These are phyloP conservation scores for Corylus avellana DNA, from an alignment of 306 rosid genomes.

Conservation along the genomic window DNA sequence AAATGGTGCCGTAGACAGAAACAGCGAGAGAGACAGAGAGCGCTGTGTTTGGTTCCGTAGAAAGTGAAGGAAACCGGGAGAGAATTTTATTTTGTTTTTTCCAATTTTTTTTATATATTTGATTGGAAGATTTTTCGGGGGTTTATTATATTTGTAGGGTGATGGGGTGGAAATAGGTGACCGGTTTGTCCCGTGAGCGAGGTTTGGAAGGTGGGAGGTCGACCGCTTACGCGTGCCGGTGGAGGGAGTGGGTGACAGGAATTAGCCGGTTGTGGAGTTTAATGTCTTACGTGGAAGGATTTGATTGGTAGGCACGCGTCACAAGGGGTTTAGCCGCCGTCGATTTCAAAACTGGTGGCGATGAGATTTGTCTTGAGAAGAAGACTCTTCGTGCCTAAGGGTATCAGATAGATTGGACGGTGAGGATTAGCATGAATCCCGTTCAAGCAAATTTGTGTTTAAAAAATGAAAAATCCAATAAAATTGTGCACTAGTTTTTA, in stretches of 20 bases:
- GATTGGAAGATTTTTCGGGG: not conserved
- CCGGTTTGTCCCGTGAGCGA: conserved; percentile 42
- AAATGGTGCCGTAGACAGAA: not conserved
- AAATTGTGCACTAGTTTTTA: too few species aligned
- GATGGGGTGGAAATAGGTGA: conserved; percentile 11
- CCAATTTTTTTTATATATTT: not conserved
- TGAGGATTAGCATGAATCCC: too few species aligned
- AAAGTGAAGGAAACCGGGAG: not conserved
- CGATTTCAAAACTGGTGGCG: conserved; percentile 14
- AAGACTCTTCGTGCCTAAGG: not conserved
- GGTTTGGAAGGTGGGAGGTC: not conserved
- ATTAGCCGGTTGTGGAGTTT: conserved; percentile 26
- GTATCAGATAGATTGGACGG: too few species aligned
- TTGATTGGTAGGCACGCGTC: conserved; percentile 69
- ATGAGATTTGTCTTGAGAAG: not conserved
- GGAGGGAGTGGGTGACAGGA: conserved; percentile 16
- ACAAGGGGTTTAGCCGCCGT: conserved; percentile 21
- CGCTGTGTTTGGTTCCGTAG: not conserved
- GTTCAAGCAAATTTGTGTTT: too few species aligned
- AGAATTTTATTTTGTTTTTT: not conserved
- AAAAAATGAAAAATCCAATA: too few species aligned
- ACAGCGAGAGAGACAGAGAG: not conserved
- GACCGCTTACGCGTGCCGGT: conserved; percentile 5
- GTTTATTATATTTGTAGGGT: not conserved
- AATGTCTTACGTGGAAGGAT: conserved; percentile 35